Evolutionary conservation across 345 rosid genomes (phyloP), one percentile per base, ranked within the genome.

Genomic region (Gynandropsis gynandra): DNA sequence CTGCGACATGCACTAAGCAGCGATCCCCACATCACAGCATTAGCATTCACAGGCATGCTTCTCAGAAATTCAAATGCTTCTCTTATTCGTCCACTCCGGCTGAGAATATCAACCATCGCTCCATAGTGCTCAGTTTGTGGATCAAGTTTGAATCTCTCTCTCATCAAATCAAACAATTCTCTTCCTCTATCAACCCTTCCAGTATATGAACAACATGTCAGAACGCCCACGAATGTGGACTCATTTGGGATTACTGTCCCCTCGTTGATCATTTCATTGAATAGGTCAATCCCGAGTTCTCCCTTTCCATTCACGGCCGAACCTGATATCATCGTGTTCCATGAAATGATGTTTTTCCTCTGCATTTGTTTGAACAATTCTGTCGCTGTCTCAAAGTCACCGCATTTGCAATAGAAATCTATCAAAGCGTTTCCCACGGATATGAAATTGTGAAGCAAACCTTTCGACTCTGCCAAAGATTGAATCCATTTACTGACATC

Each of bases 321-420:
- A 16, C 87, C 87, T 0, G 82, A 76, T 20, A 82, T 82, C 82
- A 85, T 72, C 5, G 70, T 50, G 58, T 85, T 85, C 89, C 89
- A 85, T 0, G 87, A 77, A 55, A 79, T 67, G 18, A 76, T 71
- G 34, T 68, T 72, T 67, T 74, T 85, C 47, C 9, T 21, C 46
- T 65, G 66, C 79, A 85, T 85, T 13, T 69, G 41, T 7, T 35
- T 62, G 31, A 82, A 85, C 36, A 79, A 7, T 11, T 14, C 16
- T 10, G 33, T 66, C 14, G 89, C 82, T 34, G 68, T 53, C 29
- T 76, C 87, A 58, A 76, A 36, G 54, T 62, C 66, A 16, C 95
- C 95, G 35, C 70, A 74, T 58, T 85, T 85, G 41, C 76, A 63
- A 59, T 81, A 72, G 37, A 79, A 85, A 57, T 77, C 82, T 1